Conservation (phyloP, 2,329 filamentous ascomycete genomes). For the Ustulina deusta region DNA sequence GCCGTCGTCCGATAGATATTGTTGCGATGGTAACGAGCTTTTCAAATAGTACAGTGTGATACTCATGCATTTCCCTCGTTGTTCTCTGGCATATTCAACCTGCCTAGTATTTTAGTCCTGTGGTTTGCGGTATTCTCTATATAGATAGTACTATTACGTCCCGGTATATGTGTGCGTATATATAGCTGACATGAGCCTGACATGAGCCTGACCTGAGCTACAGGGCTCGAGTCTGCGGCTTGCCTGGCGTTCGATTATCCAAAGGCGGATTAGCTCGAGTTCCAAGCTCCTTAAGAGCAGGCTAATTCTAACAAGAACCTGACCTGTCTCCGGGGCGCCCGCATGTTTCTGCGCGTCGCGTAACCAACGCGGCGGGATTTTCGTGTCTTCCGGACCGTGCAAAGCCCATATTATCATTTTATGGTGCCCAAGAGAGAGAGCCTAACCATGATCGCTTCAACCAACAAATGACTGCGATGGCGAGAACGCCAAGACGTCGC, state of each 20-base stretch:
- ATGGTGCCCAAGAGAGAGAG: slow-evolving; percentile 12
- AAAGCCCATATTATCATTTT: not conserved
- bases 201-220: not conserved
- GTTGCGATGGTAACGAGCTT: slow-evolving; percentile 23
- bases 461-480: slow-evolving; percentile 30
- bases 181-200: slow-evolving; percentile 7
- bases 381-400: slow-evolving; percentile 30
- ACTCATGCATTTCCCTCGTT: slow-evolving; percentile 17
- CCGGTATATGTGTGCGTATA: not conserved
- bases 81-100: not conserved
- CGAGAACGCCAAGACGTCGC: slow-evolving; percentile 41
- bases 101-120: no score
- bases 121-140: not conserved
- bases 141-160: not conserved
- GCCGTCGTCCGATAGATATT: slow-evolving; percentile 10
- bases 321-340: slow-evolving; percentile 24
- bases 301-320: slow-evolving; percentile 34
- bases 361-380: slow-evolving; percentile 42
- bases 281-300: slow-evolving; percentile 22
- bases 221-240: slow-evolving; percentile 17
- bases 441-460: slow-evolving; percentile 21
- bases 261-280: slow-evolving; percentile 26
- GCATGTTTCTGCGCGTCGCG: slow-evolving; percentile 38
- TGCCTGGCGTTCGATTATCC: slow-evolving; percentile 23
- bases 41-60: slow-evolving; percentile 14